Evolutionary conservation across 23 red algal genomes (phyloP).

Genomic region (Gracilaria gracilis): DNA sequence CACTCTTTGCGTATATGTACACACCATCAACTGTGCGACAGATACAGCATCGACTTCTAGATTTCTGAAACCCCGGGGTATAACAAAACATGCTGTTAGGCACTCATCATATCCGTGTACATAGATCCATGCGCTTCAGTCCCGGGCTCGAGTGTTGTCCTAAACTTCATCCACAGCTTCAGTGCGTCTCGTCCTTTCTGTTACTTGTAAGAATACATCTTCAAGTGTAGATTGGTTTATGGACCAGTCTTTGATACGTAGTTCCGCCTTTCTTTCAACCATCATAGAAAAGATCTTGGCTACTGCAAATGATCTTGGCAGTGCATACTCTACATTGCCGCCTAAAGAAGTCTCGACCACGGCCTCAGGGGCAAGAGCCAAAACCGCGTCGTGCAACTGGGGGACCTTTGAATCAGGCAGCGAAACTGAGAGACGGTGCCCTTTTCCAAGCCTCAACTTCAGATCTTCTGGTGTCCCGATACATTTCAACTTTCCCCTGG

Average conservation of each 20-base stretch:
- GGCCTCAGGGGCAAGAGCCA: conserved; percentile 38
- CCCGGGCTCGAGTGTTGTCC: too few relatives aligned
- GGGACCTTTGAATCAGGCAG: conserved; percentile 44
- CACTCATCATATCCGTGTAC: too few relatives aligned
- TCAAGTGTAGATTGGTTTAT: conserved; percentile 86
- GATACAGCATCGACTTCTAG: too few relatives aligned
- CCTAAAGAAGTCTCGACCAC: conserved; percentile 50
- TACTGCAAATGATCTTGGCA: conserved; percentile 68
- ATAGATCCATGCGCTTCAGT: too few relatives aligned
- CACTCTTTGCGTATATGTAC: too few relatives aligned
- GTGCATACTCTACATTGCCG: conserved; percentile 63
- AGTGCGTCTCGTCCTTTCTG: conserved; percentile 16
- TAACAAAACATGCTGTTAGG: too few relatives aligned
- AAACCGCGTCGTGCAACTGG: conserved; percentile 39
- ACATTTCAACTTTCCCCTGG: conserved; percentile 66
- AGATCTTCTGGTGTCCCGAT: conserved; percentile 82
- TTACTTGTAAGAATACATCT: conserved; percentile 89
- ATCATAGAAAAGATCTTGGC: conserved; percentile 73
- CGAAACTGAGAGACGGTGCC: conserved; percentile 76
- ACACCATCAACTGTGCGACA: too few relatives aligned
- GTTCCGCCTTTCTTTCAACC: conserved; percentile 27
- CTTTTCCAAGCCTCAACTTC: conserved; percentile 74
- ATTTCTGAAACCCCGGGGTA: too few relatives aligned
- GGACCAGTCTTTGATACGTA: conserved; percentile 70
- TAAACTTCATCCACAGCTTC: neutral